These are phyloP conservation scores for Striga asiatica DNA, from an alignment of 257 asterid genomes.

Conservation along the genomic window DNA sequence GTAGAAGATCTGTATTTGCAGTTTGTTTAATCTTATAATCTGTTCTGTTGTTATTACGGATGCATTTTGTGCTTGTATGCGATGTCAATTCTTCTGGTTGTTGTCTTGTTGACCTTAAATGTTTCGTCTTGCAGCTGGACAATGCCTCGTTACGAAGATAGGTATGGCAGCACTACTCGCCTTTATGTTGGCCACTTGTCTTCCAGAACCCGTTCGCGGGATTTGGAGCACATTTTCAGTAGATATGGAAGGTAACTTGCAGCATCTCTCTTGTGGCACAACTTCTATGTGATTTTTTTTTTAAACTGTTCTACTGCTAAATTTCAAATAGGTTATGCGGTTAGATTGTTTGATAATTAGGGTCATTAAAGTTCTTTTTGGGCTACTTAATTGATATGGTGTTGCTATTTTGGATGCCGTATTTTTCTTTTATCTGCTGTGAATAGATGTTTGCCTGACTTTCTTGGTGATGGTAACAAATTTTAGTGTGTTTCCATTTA, in stretches of 20 bases:
- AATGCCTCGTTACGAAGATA: slow-evolving; percentile 92
- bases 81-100: not conserved
- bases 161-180: slow-evolving; percentile 63
- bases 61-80: not conserved
- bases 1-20: not conserved
- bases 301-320: not conserved
- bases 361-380: not conserved
- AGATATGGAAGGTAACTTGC: slow-evolving; percentile 80
- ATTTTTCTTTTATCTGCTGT: not conserved
- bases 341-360: not conserved
- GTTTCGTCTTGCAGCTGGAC: slow-evolving; percentile 23
- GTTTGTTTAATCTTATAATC: not conserved
- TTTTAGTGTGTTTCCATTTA: not conserved
- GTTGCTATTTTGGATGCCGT: no score
- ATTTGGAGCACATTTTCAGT: slow-evolving; percentile 75
- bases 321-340: not conserved
- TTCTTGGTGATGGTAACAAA: not conserved
- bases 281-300: not conserved
- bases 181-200: slow-evolving; percentile 97
- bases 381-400: not conserved
- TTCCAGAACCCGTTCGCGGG: slow-evolving; percentile 86
- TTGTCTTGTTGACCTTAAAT: not conserved
- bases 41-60: not conserved
- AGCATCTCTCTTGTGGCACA: not conserved
- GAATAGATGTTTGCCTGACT: not conserved